These are phyloP conservation scores for Singerocomus rubriflavus DNA, from an alignment of 1,284 basidiomycete genomes.

Conservation along the genomic window DNA sequence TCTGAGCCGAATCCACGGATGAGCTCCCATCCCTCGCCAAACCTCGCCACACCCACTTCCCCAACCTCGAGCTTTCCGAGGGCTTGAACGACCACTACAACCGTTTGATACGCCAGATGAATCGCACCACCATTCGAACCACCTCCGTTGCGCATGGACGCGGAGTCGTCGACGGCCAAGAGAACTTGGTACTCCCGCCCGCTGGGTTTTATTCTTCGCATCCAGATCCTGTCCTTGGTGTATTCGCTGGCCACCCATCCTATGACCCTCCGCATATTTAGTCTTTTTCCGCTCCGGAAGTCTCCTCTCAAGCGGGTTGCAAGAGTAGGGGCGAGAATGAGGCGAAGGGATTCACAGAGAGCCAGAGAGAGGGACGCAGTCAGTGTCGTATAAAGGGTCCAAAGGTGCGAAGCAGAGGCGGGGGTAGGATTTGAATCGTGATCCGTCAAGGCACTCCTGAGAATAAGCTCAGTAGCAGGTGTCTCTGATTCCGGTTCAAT, in stretches of 20 bases:
- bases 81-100: conserved; percentile 90
- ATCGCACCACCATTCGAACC: conserved; percentile 85
- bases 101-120: conserved; percentile 92
- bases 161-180: conserved; percentile 93
- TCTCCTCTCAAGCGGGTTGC: conserved; percentile 96
- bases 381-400: conserved; percentile 87
- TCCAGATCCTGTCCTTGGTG: conserved; percentile 99
- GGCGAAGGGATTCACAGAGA: conserved; percentile 93
- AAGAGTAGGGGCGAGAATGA: conserved; percentile 93
- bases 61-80: conserved; percentile 93
- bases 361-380: conserved; percentile 91
- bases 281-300: conserved; percentile 95
- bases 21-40: conserved; percentile 86
- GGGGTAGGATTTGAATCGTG: conserved; percentile 32
- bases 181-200: conserved; percentile 96
- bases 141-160: conserved; percentile 94
- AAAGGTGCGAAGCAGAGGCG: conserved; percentile 61
- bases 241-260: conserved; percentile 98
- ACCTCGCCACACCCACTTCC: conserved; percentile 89
- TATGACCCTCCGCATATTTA: conserved; percentile 99
- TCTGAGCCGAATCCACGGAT: conserved; percentile 83
- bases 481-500: conserved; percentile 33
- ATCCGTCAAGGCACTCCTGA: conserved; percentile 55
- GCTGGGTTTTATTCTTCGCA: conserved; percentile 90
- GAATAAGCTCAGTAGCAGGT: conserved; percentile 43